Evolutionary conservation across 306 rosid species (phyloP), one percentile per base, ranked within the genome.

Genomic region (Malus fusca): DNA sequence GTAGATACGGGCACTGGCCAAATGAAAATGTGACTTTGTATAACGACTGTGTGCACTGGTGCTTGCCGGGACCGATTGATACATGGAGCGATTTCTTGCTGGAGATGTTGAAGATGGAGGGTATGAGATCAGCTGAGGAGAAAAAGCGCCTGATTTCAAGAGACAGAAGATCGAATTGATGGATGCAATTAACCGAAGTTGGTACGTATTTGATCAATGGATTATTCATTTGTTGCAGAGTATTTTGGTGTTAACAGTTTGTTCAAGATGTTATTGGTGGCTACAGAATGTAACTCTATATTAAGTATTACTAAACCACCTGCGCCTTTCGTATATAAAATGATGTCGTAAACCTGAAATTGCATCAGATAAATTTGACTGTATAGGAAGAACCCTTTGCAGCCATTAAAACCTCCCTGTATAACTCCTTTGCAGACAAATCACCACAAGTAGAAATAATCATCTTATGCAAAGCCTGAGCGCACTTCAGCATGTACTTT

Each of bases 21-120:
- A 28, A 85, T 48, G 96, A 81, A 15, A 92, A 89, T 42, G 94
- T 84, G 44, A 92, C 92, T 10, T 66, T 90, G 82, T 86, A 84
- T 56, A 92, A 92, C 74, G 99, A 96, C 52, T 96, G 99, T 83
- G 93, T 92, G 25, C 99, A 96, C 33, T 96, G 96, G 97, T 91
- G 97, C 75, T 82, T 91, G 80, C 97, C 96, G 1, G 96, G 98
- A 0, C 97, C 98, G 9, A 88, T 94, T 14, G 98, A 90, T 75
- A 81, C 88, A 0, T 94, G 94, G 98, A 88, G 87, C 58, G 96
- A 94, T 84, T 84, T 94, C 75, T 62, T 91, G 59, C 78, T 93
- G 15, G 85, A 87, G 30, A 89, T 93, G 92, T 64, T 93, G 84
- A 93, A 90, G 85, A 91, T 85, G 89, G 97, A 93, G 68, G 88